phyloP scores from a whole-genome alignment of 2,329 filamentous ascomycete species.

The Monilinia laxa region DNA sequence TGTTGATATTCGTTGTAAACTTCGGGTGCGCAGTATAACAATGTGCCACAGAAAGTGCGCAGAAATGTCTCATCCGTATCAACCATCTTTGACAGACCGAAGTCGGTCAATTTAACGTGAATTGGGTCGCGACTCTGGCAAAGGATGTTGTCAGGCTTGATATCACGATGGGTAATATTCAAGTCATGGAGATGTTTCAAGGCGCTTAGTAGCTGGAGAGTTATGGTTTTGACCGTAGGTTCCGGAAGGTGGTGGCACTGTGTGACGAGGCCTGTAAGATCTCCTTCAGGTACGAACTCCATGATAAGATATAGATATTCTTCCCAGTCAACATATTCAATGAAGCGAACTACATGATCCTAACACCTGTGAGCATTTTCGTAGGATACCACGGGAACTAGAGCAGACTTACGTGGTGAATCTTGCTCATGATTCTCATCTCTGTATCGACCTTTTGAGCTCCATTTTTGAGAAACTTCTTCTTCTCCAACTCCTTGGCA shows the following conservation, averaged over 20 bases:
- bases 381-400: background rate
- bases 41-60: conserved; percentile 92
- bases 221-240: conserved; percentile 65
- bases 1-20: conserved; percentile 77
- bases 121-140: conserved; percentile 72
- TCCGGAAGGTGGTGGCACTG: conserved; percentile 65
- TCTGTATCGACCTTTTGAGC: conserved; percentile 87
- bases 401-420: conserved; percentile 68
- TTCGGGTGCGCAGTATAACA: conserved; percentile 94
- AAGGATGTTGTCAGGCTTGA: conserved; percentile 97
- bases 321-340: conserved; percentile 82
- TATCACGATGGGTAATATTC: conserved; percentile 95
- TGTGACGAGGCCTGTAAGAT: conserved; percentile 72
- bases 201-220: conserved; percentile 75
- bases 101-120: conserved; percentile 89
- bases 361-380: conserved; percentile 2
- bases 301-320: conserved; percentile 92
- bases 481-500: conserved; percentile 93
- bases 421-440: conserved; percentile 88
- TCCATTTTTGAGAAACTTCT: conserved; percentile 89
- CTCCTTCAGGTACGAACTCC: conserved; percentile 83
- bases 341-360: conserved; percentile 81
- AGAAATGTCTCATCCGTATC: conserved; percentile 82
- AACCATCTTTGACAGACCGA: conserved; percentile 92
- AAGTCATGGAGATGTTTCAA: conserved; percentile 82